phyloP scores from a whole-genome alignment of 192 early-diverging fungal genomes.

The Polychytrium aggregatum region DNA sequence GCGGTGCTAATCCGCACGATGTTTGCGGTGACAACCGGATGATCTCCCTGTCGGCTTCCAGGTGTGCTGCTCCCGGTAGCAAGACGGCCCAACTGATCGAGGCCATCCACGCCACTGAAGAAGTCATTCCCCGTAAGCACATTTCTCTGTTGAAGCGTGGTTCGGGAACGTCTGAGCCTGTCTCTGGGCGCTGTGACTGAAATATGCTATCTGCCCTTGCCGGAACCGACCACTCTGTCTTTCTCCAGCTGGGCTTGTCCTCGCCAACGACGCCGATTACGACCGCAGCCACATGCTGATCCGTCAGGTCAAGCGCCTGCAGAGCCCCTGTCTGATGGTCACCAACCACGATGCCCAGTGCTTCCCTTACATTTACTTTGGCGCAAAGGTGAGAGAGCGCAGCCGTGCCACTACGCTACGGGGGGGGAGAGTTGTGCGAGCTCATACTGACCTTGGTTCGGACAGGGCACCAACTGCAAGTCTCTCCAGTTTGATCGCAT shows the following conservation, averaged over 20 bases:
- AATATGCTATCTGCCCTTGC: constrained; percentile 34
- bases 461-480: constrained; percentile 1
- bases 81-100: constrained; percentile 84
- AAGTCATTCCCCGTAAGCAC: constrained; percentile 11
- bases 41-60: constrained; percentile 45
- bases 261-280: constrained; percentile 94
- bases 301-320: constrained; percentile 87
- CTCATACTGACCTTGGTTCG: background rate
- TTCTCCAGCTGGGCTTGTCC: constrained; percentile 61
- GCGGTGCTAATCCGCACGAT: no score
- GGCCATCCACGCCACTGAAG: constrained; percentile 27
- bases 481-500: constrained; percentile 90
- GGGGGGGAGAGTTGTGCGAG: no score
- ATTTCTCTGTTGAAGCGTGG: no score
- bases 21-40: no score
- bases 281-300: constrained; percentile 88
- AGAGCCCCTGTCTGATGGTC: constrained; percentile 83
- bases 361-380: constrained; percentile 64
- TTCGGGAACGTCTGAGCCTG: no score
- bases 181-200: no score
- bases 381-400: constrained; percentile 9
- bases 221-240: background rate
- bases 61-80: constrained; percentile 98
- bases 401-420: background rate
- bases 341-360: constrained; percentile 92